Evolutionary conservation across 495 filamentous ascomycete genomes (phyloP), one percentile per base, ranked within the genome.

Genomic region (Aspergillus taichungensis): DNA sequence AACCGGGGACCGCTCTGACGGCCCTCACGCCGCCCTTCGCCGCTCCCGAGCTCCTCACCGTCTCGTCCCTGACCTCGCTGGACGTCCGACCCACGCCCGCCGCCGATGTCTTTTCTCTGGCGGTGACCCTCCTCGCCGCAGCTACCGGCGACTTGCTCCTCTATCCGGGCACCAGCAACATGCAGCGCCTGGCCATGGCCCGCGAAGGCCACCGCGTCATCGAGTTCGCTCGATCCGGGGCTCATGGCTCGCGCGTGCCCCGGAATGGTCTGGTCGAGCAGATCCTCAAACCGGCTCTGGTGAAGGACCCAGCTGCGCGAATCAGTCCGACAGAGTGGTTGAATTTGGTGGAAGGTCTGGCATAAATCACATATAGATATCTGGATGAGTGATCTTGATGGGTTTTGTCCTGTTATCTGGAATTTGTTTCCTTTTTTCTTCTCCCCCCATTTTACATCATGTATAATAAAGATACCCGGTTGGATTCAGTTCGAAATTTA

Each of bases 1-100:
- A 24, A 24, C 53, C 46, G 3, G 51, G 54, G 42, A 52, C 67
- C 5, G 61, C 66, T 1, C 50, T 64, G 45, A 64, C 67, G 1
- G 77, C 78, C 28, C 59, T 76, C 6, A 82, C 79, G 6, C 72
- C 73, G 24, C 77, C 77, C 7, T 83, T 73, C 55, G 68, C 77
- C 10, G 75, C 78, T 27, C 79, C 79, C 0, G 74, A 78, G 35
- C 61, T 79, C 8, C 58, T 80, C 12, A 65, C 60, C 27, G 49
- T 74, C 0, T 49, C 57, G 9, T 60, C 62, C 2, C 46, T 66
- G 33, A 63, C 49, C 12, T 60, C 61, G 11, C 52, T 54, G 3
- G 53, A 51, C 30, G 54, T 43, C 8, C 45, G 52, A 5, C 55
- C 72, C 3, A 72, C 66, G 0, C 57, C 58, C 4, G 52, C 64